These are phyloP conservation scores for Pittosporum tobira DNA, from an alignment of 129 eudicot genomes.

Conservation along the genomic window DNA sequence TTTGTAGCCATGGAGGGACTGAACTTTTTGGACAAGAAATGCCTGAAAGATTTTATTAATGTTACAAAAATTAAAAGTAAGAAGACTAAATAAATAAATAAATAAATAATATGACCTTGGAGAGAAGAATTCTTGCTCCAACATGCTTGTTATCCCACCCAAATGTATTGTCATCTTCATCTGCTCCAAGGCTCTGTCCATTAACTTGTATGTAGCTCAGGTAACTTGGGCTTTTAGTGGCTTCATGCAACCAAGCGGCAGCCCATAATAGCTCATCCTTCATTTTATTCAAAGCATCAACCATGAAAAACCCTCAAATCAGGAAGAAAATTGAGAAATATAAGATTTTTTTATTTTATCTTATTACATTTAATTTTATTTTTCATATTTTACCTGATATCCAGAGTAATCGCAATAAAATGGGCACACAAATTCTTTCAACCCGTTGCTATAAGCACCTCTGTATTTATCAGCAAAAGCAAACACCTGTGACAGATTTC, in stretches of 20 bases:
- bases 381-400: constrained; percentile 66
- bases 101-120: constrained; percentile 58
- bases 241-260: constrained; percentile 95
- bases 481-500: constrained; percentile 51
- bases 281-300: neutral
- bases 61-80: too few relatives aligned
- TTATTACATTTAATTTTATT: too few relatives aligned
- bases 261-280: constrained; percentile 97
- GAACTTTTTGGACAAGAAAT: constrained; percentile 81
- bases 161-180: constrained; percentile 77
- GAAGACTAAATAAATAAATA: too few relatives aligned
- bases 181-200: constrained; percentile 83
- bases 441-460: constrained; percentile 65
- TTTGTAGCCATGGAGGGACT: constrained; percentile 88
- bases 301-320: neutral
- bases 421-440: constrained; percentile 62
- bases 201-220: constrained; percentile 68
- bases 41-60: too few relatives aligned
- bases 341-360: neutral
- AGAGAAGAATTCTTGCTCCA: constrained; percentile 91
- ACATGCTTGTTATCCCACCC: constrained; percentile 99
- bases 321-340: neutral
- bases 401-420: constrained; percentile 84
- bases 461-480: constrained; percentile 92
- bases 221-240: constrained; percentile 78